Percentiles rank a stretch among this genome's conserved stretches.
phyloP scores from a whole-genome alignment of 768 basidiomycete species.

The Psilocybe cubensis region DNA sequence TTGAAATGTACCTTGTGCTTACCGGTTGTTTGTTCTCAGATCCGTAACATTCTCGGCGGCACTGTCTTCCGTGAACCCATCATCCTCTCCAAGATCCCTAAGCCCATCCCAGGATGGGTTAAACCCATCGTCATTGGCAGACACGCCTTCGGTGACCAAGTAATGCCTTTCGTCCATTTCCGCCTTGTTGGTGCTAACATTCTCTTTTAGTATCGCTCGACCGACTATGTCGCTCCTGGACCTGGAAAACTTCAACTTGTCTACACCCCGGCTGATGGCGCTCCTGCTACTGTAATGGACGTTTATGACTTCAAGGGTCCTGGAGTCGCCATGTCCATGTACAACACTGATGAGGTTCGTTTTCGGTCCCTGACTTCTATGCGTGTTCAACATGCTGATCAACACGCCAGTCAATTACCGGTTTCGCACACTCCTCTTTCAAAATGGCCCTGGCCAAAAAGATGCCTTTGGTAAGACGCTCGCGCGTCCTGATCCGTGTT shows the following conservation, averaged over 20 bases:
- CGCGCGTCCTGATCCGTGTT: neutral
- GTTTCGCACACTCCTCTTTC: conserved; percentile 97
- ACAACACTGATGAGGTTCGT: conserved; percentile 91
- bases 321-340: conserved; percentile 97
- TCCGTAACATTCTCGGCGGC: conserved; percentile 97
- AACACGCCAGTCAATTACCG: conserved; percentile 72
- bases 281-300: conserved; percentile 66
- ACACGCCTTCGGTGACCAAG: conserved; percentile 97
- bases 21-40: conserved; percentile 42
- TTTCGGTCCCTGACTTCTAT: neutral
- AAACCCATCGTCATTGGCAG: conserved; percentile 97
- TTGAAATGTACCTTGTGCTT: neutral
- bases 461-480: conserved; percentile 60
- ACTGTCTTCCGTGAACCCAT: conserved; percentile 99
- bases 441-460: conserved; percentile 90
- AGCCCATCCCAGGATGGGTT: conserved; percentile 94
- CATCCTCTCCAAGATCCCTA: conserved; percentile 87
- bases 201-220: conserved; percentile 79
- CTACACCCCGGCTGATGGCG: conserved; percentile 82
- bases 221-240: conserved; percentile 90
- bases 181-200: neutral
- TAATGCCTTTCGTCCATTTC: conserved; percentile 30
- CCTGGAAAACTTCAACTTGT: conserved; percentile 94
- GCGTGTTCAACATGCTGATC: neutral
- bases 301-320: conserved; percentile 94